These are phyloP conservation scores for Tetracladium setigerum DNA, from an alignment of 495 filamentous ascomycete species.

Conservation along the genomic window DNA sequence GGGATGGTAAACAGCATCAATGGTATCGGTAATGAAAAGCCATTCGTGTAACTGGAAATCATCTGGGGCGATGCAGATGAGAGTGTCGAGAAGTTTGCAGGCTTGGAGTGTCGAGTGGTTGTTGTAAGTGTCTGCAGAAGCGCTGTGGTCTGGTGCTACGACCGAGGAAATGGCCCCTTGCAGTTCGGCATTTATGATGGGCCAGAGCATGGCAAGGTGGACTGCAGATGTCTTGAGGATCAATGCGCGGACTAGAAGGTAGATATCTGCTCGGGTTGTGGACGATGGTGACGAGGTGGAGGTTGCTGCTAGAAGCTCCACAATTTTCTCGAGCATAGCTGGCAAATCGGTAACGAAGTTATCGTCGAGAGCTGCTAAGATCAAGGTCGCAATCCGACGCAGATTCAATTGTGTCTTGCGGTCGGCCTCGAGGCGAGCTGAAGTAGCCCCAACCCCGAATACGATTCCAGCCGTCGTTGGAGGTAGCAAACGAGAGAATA, in stretches of 20 bases:
- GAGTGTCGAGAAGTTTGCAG: constrained; percentile 80
- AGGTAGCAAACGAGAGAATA: constrained; percentile 68
- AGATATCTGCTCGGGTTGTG: constrained; percentile 78
- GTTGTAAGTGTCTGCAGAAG: constrained; percentile 61
- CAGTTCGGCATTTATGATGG: constrained; percentile 78
- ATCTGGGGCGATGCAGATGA: constrained; percentile 81
- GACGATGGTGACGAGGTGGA: constrained; percentile 87
- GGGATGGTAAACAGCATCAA: constrained; percentile 89
- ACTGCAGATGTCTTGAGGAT: constrained; percentile 66
- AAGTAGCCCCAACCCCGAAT: constrained; percentile 93
- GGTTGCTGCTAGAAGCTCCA: constrained; percentile 81
- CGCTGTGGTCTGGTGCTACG: constrained; percentile 54
- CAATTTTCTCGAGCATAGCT: constrained; percentile 69
- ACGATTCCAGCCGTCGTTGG: constrained; percentile 95
- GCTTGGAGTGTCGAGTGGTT: constrained; percentile 73
- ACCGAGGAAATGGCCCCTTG: constrained; percentile 75
- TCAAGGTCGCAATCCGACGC: constrained; percentile 66
- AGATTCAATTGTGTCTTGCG: constrained; percentile 88
- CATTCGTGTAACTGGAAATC: constrained; percentile 95
- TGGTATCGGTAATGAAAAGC: constrained; percentile 94
- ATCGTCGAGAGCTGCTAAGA: constrained; percentile 67
- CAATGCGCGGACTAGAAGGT: constrained; percentile 79
- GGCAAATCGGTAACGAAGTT: constrained; percentile 71
- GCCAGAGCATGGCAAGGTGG: constrained; percentile 81
- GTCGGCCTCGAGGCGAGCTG: constrained; percentile 89